Conservation (phyloP, 257 asterid genomes). For the Linderniella brevidens region DNA sequence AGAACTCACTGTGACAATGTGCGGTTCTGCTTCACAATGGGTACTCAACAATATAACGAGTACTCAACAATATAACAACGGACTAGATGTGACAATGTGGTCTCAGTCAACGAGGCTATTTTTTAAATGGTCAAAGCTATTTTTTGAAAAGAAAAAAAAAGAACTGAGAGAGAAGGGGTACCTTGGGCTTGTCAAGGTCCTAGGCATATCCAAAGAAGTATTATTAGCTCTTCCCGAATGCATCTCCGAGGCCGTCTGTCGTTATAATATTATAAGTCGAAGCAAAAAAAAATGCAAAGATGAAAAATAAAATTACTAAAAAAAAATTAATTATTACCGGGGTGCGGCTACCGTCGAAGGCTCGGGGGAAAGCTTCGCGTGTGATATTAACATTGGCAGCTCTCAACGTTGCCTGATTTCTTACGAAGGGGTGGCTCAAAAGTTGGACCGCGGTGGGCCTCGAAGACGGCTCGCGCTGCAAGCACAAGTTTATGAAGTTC, state of each 20-base stretch:
- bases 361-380: slow-evolving; percentile 59
- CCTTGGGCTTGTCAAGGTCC: slow-evolving; percentile 34
- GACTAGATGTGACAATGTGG: too few species aligned
- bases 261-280: background rate
- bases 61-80: too few species aligned
- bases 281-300: background rate
- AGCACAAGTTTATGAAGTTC: slow-evolving; percentile 53
- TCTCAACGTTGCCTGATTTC: slow-evolving; percentile 49
- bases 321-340: slow-evolving; percentile 36
- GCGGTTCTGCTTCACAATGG: too few species aligned
- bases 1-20: too few species aligned
- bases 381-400: slow-evolving; percentile 37
- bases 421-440: slow-evolving; percentile 67
- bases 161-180: too few species aligned
- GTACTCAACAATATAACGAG: too few species aligned
- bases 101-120: too few species aligned
- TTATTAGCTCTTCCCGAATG: slow-evolving; percentile 24
- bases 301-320: background rate
- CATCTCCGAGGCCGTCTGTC: slow-evolving; percentile 37
- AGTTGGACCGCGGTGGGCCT: slow-evolving; percentile 71
- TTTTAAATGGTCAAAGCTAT: background rate
- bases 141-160: background rate
- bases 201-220: slow-evolving; percentile 19
- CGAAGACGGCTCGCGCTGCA: slow-evolving; percentile 73
- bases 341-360: slow-evolving; percentile 78